Evolutionary conservation across 2,329 filamentous ascomycete species (phyloP).

Genomic region (Penicillium sp.): DNA sequence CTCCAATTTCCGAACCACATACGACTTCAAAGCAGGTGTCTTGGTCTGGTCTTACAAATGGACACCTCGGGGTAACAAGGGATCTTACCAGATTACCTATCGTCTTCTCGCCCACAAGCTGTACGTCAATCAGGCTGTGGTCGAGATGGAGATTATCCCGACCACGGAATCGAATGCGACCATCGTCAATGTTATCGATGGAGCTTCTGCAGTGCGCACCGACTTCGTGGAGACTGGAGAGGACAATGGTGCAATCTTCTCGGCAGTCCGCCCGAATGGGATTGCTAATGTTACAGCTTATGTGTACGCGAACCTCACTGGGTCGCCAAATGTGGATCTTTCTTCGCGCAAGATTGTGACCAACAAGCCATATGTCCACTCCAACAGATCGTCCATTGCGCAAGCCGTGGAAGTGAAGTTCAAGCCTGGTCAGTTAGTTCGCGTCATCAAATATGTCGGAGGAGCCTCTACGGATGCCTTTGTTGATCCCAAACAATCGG

Average conservation of each 20-base stretch:
- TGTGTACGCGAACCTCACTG: conserved; percentile 49
- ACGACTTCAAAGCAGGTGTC: conserved; percentile 64
- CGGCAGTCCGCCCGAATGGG: conserved; percentile 63
- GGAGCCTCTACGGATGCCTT: conserved; percentile 70
- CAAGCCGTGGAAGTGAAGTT: conserved; percentile 59
- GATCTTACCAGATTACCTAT: conserved; percentile 61
- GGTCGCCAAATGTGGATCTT: conserved; percentile 42
- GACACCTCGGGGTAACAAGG: conserved; percentile 53
- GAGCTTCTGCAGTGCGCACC: conserved; percentile 65
- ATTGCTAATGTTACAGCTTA: conserved; percentile 64
- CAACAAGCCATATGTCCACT: conserved; percentile 51
- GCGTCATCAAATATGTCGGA: conserved; percentile 67
- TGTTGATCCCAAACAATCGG: conserved; percentile 54
- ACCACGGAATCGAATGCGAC: conserved; percentile 55
- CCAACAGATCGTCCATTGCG: conserved; percentile 64
- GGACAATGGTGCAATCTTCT: conserved; percentile 60
- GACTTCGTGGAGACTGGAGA: conserved; percentile 58
- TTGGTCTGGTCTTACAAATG: conserved; percentile 67
- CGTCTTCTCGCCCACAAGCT: conserved; percentile 66
- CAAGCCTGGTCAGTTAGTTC: conserved; percentile 53
- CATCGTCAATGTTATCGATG: conserved; percentile 67
- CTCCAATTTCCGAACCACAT: conserved; percentile 59
- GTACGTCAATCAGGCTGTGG: conserved; percentile 60
- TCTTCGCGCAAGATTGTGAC: conserved; percentile 47
- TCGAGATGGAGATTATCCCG: conserved; percentile 61